A percentile compares a stretch with the other conserved stretches of the same genome.
Evolutionary conservation across 805 yeast species (phyloP).

Genomic region (Wickerhamiella nectarea): DNA sequence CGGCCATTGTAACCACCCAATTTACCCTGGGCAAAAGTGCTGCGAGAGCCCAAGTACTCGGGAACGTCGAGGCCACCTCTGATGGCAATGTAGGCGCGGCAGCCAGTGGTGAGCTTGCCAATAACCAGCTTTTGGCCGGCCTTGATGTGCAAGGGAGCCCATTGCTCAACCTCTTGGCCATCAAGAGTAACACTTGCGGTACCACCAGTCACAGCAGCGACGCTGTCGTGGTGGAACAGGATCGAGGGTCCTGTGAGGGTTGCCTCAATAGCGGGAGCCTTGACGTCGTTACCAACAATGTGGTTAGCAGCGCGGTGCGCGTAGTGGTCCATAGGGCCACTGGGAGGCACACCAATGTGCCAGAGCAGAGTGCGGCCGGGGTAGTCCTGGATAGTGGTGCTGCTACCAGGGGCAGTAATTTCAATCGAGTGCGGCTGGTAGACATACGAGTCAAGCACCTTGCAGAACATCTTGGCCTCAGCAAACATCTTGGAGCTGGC

Average conservation of each 20-base stretch:
- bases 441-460: conserved; percentile 67
- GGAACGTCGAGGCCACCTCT: conserved; percentile 91
- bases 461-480: conserved; percentile 72
- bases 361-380: conserved; percentile 79
- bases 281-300: conserved; percentile 72
- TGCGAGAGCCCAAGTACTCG: conserved; percentile 88
- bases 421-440: conserved; percentile 79
- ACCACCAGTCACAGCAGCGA: conserved; percentile 84
- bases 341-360: conserved; percentile 95
- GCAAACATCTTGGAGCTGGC: conserved; percentile 76
- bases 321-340: conserved; percentile 95
- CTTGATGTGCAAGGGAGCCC: conserved; percentile 57
- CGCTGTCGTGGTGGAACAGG: conserved; percentile 66
- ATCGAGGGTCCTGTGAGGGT: conserved; percentile 81
- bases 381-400: conserved; percentile 91
- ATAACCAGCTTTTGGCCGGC: conserved; percentile 67
- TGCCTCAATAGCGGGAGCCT: conserved; percentile 81
- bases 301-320: conserved; percentile 82
- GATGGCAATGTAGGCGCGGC: conserved; percentile 79
- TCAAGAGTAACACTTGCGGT: conserved; percentile 51
- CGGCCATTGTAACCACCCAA: conserved; percentile 94
- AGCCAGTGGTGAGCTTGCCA: conserved; percentile 72
- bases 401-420: conserved; percentile 78
- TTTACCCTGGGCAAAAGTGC: conserved; percentile 83
- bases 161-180: conserved; percentile 42